Evolutionary conservation across 2,329 filamentous ascomycete species (phyloP).

Genomic region (Sporothrix variecibatus): DNA sequence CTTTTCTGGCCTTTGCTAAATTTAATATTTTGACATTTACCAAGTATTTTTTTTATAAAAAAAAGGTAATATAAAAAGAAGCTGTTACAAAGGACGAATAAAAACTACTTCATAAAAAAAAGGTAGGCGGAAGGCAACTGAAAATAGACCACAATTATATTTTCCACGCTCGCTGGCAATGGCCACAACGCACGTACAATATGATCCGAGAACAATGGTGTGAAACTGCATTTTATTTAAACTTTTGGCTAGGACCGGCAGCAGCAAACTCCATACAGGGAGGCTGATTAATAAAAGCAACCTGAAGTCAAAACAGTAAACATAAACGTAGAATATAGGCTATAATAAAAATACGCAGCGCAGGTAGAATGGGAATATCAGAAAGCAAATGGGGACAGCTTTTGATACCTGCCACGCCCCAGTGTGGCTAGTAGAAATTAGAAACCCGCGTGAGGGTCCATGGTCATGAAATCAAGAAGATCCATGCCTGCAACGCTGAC

Average conservation of each 20-base stretch:
- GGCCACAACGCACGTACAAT: background rate
- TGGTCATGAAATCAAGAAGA: conserved; percentile 67
- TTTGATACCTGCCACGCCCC: too few relatives aligned
- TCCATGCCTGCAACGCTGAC: conserved; percentile 68
- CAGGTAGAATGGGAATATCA: background rate
- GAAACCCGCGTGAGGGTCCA: conserved; percentile 35
- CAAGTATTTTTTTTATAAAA: background rate
- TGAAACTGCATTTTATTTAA: background rate
- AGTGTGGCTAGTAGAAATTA: background rate
- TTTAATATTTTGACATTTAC: too few relatives aligned
- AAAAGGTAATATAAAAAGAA: background rate
- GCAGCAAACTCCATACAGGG: background rate
- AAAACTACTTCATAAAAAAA: too few relatives aligned
- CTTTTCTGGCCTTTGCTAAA: too few relatives aligned
- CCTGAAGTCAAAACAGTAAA: background rate
- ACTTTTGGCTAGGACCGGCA: background rate
- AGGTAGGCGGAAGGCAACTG: too few relatives aligned
- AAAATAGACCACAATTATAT: too few relatives aligned
- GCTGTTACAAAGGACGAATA: background rate
- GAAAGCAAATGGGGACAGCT: background rate
- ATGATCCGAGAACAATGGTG: background rate
- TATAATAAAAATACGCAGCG: background rate
- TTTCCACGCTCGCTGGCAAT: background rate
- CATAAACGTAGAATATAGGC: background rate
- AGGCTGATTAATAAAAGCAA: background rate